Conservation (phyloP, 495 filamentous ascomycete genomes). For the Neurospora tetrasperma region DNA sequence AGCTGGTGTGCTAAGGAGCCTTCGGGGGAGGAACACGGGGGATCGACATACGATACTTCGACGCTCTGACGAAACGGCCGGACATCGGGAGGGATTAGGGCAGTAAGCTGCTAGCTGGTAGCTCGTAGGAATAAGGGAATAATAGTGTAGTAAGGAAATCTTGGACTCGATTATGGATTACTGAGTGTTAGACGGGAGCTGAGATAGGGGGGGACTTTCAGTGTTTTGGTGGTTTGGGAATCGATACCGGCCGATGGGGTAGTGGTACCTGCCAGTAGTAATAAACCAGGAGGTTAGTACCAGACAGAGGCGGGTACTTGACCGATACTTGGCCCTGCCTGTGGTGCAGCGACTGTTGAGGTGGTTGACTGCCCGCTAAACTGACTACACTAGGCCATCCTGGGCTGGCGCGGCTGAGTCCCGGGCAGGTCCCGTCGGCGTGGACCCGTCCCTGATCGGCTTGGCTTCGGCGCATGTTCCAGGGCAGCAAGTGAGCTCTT, state of each 20-base stretch:
- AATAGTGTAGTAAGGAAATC: neutral
- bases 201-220: neutral
- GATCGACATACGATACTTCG: constrained; percentile 81
- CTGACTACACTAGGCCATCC: neutral
- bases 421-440: neutral
- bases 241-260: neutral
- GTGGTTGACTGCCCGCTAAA: neutral
- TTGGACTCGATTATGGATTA: neutral
- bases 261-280: neutral
- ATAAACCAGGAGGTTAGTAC: neutral
- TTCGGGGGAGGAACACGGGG: constrained; percentile 10
- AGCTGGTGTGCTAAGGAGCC: constrained; percentile 14
- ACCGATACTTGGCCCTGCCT: neutral
- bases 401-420: neutral
- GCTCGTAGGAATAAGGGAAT: neutral
- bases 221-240: neutral
- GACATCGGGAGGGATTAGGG: constrained; percentile 49
- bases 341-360: neutral
- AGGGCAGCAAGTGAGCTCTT: neutral
- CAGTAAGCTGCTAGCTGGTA: neutral
- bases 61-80: constrained; percentile 94
- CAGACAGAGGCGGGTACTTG: neutral
- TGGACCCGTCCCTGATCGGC: neutral
- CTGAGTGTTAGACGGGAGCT: neutral
- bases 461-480: neutral